Base-by-base conservation (phyloP, 1,284 basidiomycete genomes). In the Apiotrichum sp. region DNA sequence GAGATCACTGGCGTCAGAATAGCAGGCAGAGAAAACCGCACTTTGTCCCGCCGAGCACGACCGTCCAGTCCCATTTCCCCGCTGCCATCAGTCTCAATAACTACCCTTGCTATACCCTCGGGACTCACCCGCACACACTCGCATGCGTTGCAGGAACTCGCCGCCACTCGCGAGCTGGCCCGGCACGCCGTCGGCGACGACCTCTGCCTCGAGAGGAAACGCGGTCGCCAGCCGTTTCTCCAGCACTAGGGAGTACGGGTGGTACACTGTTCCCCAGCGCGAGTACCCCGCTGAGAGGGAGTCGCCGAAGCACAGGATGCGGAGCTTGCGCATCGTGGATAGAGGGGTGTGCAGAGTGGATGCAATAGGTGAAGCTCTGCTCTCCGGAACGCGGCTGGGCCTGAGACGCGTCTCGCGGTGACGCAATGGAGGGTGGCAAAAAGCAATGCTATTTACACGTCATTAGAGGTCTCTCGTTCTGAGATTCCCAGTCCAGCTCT, bases 281-380 rank as follows among this genome's bases (percentile, higher is more conserved):
- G 45, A 3, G 22, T 43, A 55, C 9, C 53, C 41, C 7, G 56
- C 43, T 1, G 56, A 53, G 8, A 58, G 48, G 5, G 47, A 50
- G 52, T 58, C 56, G 38, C 52, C 52, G n/a, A 54, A 54, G 29
- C 56, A 58, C n/a, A 58, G 52, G 36, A 54, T 47, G 14, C 56
- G 46, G n/a, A 41, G 40, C n/a, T n/a, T n/a, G n/a, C n/a, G n/a
- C n/a, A n/a, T n/a, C n/a, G n/a, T n/a, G n/a, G n/a, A n/a, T n/a
- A n/a, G n/a, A n/a, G n/a, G n/a, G n/a, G n/a, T n/a, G n/a, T n/a
- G n/a, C n/a, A n/a, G n/a, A n/a, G n/a, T n/a, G n/a, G n/a, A n/a
- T n/a, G n/a, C n/a, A n/a, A n/a, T n/a, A n/a, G n/a, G n/a, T n/a
- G n/a, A n/a, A n/a, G n/a, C n/a, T n/a, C n/a, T n/a, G n/a, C n/a